Base-by-base conservation (phyloP, 2,329 filamentous ascomycete genomes). In the Arthrinium puccinioides region DNA sequence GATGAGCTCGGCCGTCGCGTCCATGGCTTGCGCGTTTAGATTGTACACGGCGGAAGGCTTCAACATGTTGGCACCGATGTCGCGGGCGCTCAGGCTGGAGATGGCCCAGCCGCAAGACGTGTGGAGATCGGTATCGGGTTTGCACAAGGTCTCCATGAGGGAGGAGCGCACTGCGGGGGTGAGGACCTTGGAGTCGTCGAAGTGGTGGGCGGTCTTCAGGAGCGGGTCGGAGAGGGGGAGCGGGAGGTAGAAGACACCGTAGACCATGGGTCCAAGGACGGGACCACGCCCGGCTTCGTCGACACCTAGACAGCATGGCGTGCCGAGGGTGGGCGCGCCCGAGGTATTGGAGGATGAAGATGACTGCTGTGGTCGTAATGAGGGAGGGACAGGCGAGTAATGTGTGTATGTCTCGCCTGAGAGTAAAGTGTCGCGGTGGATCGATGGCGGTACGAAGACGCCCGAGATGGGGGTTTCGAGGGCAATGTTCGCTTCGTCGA, bases 251-350 rank as follows among this genome's bases (percentile, higher is more conserved):
- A 82, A 82, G 51, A 81, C 67, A 46, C 72, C 76, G 65, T 84
- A 84, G 51, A 84, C 79, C 80, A 84, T 82, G 50, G 70, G 82
- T 48, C 86, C 90, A 10, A 97, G 75, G n/a, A 96, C 90, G 18
- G 90, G 90, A 2, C 90, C 90, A 53, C 90, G 79, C 31, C 90
- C 90, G 48, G 90, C 90, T 69, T 97, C 90, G 60, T 97, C 90
- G 35, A 97, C 83, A 44, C 90, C 90, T 16, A 97, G 72, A 15
- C 84, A 82, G 61, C 86, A 92, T 54, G 79, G 73, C 39, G 58
- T 56, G 11, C 62, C 50, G 39, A 39, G 34, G 14, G 44, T 36
- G 16, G 44, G 28, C 14, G 39, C 29, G 23, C 46, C 26, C 36
- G 52, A 46, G 15, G 64, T 46, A n/a, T n/a, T n/a, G n/a, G n/a